Base-by-base conservation (phyloP, 2,329 filamentous ascomycete species). In the Boeremia lycopersici region DNA sequence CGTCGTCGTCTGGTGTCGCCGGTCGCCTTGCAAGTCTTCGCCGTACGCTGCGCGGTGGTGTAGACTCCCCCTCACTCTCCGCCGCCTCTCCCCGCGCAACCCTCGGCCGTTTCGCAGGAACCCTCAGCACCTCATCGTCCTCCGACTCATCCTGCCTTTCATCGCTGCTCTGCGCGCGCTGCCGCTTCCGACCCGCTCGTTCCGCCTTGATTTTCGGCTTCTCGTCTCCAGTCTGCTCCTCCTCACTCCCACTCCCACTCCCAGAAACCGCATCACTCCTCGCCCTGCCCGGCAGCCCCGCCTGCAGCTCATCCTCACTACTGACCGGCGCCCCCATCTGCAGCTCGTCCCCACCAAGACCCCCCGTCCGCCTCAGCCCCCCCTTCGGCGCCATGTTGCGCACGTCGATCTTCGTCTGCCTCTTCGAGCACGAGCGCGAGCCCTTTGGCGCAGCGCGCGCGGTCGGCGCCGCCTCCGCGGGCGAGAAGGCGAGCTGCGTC, bases 371-470 rank as follows among this genome's bases (percentile, higher is more conserved):
- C 12, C 56, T 61, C 54, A 68, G 19, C 45, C 50, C 7, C 65
- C 65, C 41, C 56, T 67, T 43, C 70, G 68, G 31, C 67, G 65
- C 28, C 64, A 65, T 6, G 76, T 72, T 30, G 69, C 65, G 4
- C 72, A 36, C 10, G 19, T 56, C 33, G 38, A 50, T 38, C 26
- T 45, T 38, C 13, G 40, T 38, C 73, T 17, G 74, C 72, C 13
- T 71, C n/a, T n/a, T n/a, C n/a, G n/a, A n/a, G n/a, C n/a, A n/a
- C n/a, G n/a, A n/a, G n/a, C n/a, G n/a, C n/a, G n/a, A n/a, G n/a
- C n/a, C n/a, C n/a, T n/a, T n/a, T n/a, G n/a, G n/a, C n/a, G n/a
- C n/a, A n/a, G n/a, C n/a, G n/a, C n/a, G n/a, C n/a, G n/a, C n/a
- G n/a, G n/a, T n/a, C n/a, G n/a, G n/a, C n/a, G n/a, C n/a, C n/a